These are phyloP conservation scores for Tulasnella sp. DNA, from an alignment of 768 basidiomycete genomes.

Conservation along the genomic window DNA sequence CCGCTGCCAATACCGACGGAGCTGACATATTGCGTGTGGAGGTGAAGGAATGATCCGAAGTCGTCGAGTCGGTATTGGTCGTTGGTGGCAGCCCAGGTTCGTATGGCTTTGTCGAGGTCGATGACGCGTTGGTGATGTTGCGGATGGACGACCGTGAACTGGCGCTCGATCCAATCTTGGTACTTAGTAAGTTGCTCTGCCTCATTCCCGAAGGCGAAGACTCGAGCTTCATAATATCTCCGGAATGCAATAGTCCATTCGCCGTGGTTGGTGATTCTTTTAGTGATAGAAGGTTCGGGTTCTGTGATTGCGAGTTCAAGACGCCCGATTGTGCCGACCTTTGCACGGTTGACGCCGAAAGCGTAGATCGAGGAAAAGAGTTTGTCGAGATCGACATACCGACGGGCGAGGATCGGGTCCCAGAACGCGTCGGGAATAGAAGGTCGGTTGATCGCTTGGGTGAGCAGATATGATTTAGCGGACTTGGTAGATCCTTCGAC, in stretches of 20 bases:
- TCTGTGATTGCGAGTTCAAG: background rate
- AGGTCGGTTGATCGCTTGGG: constrained; percentile 1
- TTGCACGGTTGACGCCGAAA: background rate
- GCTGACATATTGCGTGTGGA: constrained; percentile 17
- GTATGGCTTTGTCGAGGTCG: constrained; percentile 20
- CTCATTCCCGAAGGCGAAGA: constrained; percentile 17
- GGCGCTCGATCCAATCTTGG: background rate
- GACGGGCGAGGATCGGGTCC: constrained; percentile 19
- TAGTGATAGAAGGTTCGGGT: background rate
- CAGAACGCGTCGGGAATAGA: constrained; percentile 25
- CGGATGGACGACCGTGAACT: background rate
- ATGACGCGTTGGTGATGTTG: constrained; percentile 12
- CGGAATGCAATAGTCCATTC: constrained; percentile 5
- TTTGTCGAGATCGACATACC: constrained; percentile 27
- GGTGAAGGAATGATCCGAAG: background rate
- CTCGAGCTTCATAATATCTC: background rate
- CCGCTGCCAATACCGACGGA: background rate
- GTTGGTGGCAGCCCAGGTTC: background rate
- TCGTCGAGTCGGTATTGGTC: constrained; percentile 18
- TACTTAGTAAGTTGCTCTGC: constrained; percentile 6
- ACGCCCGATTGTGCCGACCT: background rate
- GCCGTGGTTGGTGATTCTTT: constrained; percentile 12
- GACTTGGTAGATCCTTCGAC: constrained; percentile 9
- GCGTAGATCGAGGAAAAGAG: constrained; percentile 6
- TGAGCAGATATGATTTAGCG: constrained; percentile 5